Evolutionary conservation across 2,329 filamentous ascomycete species (phyloP).

Genomic region (Coniella vitis): DNA sequence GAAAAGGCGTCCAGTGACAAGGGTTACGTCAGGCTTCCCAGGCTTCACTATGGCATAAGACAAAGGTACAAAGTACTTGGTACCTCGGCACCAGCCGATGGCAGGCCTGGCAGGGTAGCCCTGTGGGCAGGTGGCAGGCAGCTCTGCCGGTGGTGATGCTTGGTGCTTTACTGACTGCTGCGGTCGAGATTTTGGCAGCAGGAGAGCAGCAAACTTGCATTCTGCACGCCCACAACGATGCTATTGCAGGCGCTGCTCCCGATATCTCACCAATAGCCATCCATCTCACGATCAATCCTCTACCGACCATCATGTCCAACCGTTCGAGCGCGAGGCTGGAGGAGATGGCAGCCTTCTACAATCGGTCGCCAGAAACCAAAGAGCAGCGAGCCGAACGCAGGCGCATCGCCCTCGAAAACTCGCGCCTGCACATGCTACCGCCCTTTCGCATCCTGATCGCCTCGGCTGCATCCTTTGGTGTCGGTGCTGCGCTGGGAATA

Average conservation of each 20-base stretch:
- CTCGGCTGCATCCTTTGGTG: constrained; percentile 53
- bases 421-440: constrained; percentile 12
- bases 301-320: constrained; percentile 1
- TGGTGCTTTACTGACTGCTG: too few relatives aligned
- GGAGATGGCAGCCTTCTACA: constrained; percentile 8
- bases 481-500: constrained; percentile 66
- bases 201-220: too few relatives aligned
- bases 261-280: background rate
- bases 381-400: constrained; percentile 1
- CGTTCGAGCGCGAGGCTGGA: constrained; percentile 7
- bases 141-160: too few relatives aligned
- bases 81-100: background rate
- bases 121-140: too few relatives aligned
- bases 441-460: constrained; percentile 49
- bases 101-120: background rate
- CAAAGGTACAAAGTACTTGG: too few relatives aligned
- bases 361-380: background rate
- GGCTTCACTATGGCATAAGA: constrained; percentile 14
- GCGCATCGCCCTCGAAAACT: constrained; percentile 7
- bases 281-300: background rate
- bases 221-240: too few relatives aligned
- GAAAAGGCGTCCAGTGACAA: too few relatives aligned
- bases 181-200: too few relatives aligned
- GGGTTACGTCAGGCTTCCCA: background rate
- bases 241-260: too few relatives aligned